Evolutionary conservation across 2,329 filamentous ascomycete species (phyloP).

Genomic region (Arthrobotrys conoides): DNA sequence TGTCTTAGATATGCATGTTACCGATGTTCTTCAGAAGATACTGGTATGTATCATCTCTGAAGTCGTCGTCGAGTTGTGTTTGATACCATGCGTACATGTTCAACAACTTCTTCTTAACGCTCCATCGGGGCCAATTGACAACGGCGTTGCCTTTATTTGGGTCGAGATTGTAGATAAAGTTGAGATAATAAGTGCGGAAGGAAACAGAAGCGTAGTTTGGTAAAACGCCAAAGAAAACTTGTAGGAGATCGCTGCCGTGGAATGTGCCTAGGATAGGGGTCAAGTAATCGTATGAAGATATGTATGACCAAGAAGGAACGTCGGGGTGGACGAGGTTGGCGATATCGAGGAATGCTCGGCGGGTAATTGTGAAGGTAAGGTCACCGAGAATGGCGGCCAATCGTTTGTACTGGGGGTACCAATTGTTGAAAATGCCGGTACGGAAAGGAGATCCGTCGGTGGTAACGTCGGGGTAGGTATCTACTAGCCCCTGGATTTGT

Average conservation of each 20-base stretch:
- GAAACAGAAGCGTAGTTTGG: slow-evolving; percentile 75
- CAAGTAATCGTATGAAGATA: slow-evolving; percentile 79
- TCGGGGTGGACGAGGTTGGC: slow-evolving; percentile 70
- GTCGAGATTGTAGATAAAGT: slow-evolving; percentile 79
- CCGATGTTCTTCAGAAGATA: slow-evolving; percentile 66
- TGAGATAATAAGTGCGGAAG: slow-evolving; percentile 79
- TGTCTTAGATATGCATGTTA: slow-evolving; percentile 60
- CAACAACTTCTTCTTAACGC: slow-evolving; percentile 70
- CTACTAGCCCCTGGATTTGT: slow-evolving; percentile 73
- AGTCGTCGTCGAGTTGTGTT: slow-evolving; percentile 69
- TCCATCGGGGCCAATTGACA: slow-evolving; percentile 73
- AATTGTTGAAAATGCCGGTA: slow-evolving; percentile 77
- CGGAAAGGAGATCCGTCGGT: slow-evolving; percentile 79
- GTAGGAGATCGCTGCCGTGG: slow-evolving; percentile 78
- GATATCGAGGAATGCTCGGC: slow-evolving; percentile 76
- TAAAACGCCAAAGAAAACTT: slow-evolving; percentile 77
- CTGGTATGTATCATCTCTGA: slow-evolving; percentile 69
- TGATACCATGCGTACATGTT: slow-evolving; percentile 68
- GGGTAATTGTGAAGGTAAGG: slow-evolving; percentile 72
- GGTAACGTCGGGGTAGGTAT: slow-evolving; percentile 74
- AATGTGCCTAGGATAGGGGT: slow-evolving; percentile 82
- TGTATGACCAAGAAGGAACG: slow-evolving; percentile 81
- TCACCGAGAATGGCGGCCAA: slow-evolving; percentile 73
- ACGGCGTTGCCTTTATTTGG: slow-evolving; percentile 73
- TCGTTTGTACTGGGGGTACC: slow-evolving; percentile 77